phyloP scores from a whole-genome alignment of 345 rosid species.

The Eucalyptus cladocalyx region DNA sequence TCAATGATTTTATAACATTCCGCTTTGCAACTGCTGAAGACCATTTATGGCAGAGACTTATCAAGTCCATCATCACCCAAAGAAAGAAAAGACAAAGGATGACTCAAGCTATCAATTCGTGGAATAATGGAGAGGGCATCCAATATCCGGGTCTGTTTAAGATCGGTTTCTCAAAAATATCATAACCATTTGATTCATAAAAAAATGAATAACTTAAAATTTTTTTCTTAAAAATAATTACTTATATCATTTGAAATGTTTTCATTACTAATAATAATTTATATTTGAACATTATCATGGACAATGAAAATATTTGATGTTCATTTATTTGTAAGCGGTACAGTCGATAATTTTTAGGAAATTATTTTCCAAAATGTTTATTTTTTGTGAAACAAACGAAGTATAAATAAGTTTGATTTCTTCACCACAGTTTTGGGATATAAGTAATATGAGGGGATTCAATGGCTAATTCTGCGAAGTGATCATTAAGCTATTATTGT shows the following conservation, averaged over 20 bases:
- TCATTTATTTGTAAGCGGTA: not conserved
- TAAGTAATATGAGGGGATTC: not conserved
- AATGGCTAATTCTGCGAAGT: not conserved
- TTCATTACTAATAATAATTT: not conserved
- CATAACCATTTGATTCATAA: rapidly evolving
- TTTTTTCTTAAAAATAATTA: not conserved
- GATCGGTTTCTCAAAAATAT: not conserved
- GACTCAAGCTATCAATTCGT: not conserved
- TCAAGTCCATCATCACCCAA: not conserved
- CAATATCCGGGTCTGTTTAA: not conserved
- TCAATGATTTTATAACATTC: not conserved
- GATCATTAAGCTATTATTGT: not conserved
- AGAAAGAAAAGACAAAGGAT: not conserved
- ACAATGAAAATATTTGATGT: too few species aligned
- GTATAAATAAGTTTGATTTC: not conserved
- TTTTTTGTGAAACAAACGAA: not conserved
- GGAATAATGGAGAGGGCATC: not conserved
- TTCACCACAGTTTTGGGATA: not conserved
- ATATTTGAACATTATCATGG: not conserved
- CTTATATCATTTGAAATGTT: not conserved
- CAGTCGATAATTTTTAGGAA: not conserved
- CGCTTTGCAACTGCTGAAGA: not conserved
- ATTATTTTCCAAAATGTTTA: not conserved
- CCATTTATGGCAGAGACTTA: not conserved
- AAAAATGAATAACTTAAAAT: not conserved